phyloP scores from a whole-genome alignment of 2,329 filamentous ascomycete species.

The Rhynchosporium secalis region DNA sequence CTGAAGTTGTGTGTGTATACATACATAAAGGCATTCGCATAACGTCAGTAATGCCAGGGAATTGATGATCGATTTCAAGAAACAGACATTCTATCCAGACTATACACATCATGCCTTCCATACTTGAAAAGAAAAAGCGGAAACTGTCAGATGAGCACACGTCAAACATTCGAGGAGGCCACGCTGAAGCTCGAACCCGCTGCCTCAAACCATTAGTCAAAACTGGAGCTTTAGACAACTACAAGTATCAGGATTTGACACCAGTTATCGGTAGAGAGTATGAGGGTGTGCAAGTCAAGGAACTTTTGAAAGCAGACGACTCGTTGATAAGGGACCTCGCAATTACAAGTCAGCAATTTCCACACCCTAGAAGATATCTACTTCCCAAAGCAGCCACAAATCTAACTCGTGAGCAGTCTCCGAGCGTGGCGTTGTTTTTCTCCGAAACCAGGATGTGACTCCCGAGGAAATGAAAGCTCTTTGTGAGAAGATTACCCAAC shows the following conservation, averaged over 20 bases:
- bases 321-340: too few species aligned
- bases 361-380: too few species aligned
- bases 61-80: background rate
- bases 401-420: slow-evolving; percentile 1
- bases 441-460: slow-evolving; percentile 49
- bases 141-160: background rate
- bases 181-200: slow-evolving; percentile 13
- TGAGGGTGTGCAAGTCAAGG: too few species aligned
- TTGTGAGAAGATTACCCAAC: slow-evolving; percentile 45
- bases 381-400: too few species aligned
- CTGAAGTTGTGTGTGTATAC: background rate
- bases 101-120: background rate
- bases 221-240: too few species aligned
- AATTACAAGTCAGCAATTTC: too few species aligned
- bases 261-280: too few species aligned
- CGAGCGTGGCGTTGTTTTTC: slow-evolving; percentile 51
- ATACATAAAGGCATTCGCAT: background rate
- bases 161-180: slow-evolving; percentile 10
- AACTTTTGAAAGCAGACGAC: too few species aligned
- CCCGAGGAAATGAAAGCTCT: slow-evolving; percentile 43
- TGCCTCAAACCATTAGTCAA: slow-evolving; percentile 8
- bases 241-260: too few species aligned
- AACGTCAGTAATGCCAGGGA: background rate
- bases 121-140: background rate
- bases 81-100: too few species aligned